Evolutionary conservation across 2,329 filamentous ascomycete species (phyloP), one percentile per base, ranked within the genome.

Genomic region (Neoscytalidium dimidiatum): DNA sequence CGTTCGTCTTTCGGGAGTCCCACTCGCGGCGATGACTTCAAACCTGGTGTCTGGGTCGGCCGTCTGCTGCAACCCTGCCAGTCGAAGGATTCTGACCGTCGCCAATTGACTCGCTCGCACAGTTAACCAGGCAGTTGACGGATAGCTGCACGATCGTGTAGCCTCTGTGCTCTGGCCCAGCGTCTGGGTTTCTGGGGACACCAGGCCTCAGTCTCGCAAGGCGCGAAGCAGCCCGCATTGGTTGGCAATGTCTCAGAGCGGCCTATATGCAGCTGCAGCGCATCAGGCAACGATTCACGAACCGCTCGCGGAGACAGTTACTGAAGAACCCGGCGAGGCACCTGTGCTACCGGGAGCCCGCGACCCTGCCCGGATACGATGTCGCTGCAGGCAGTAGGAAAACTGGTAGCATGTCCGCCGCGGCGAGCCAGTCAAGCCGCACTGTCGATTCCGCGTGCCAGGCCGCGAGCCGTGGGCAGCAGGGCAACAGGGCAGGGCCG

Each of bases 191-290:
- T 46, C 41, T 57, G 62, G 62, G 23, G 23, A 49, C 58, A 62
- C 44, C 58, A 51, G 44, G 33, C 58, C 46, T 33, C 31, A 26
- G 61, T 53, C 49, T 63, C 66, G 70, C 67, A 72, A 66, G 66
- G 49, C 53, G 62, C 48, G 46, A 65, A 69, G 64, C 44, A 52
- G 62, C 38, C 46, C 65, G 66, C 61, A 52, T 35, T 48, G 63
- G 56, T 44, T 65, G 41, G 63, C 33, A 49, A 44, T 46, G 63
- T 64, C 31, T 64, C 52, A 58, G 43, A 57, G 38, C 13, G 49
- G 51, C 26, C 49, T 56, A 21, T 41, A 48, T 51, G 62, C 31
- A 64, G 62, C 44, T 49, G 51, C 52, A 43, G 46, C 46, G 35
- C 53, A 48, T 13, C 48, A 48, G 63, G 35, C 52, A 53, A 63